Evolutionary conservation across 2,329 filamentous ascomycete species (phyloP), one percentile per base, ranked within the genome.

Genomic region (Penicillium sp.): DNA sequence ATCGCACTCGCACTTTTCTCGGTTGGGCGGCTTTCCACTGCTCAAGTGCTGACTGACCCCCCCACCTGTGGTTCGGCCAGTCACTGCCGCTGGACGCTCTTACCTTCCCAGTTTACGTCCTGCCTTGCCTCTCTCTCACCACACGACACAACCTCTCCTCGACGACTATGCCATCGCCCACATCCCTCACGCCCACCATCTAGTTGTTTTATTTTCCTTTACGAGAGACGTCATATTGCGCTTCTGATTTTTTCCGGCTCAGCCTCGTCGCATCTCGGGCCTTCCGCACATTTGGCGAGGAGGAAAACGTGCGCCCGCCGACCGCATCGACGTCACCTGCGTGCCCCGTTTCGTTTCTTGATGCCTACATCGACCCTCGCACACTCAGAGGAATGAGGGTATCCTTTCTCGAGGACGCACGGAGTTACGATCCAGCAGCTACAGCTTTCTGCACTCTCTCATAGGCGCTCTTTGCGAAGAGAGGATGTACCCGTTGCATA

Each of bases 291-390:
- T 48, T 47, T 40, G 20, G 42, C 23, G 42, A 35, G 24, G 21
- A 28, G 23, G 30, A 47, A 24, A 54, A 54, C 51, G 21, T 54
- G 28, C 52, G 42, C 42, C 52, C 38, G 14, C 52, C 52, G 45
- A 55, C 52, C 45, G 52, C n/a, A 48, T 55, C 52, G 45, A 55
- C 52, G 52, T 55, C 52, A 55, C 52, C 52, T 48, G 45, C 30
- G 5, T 35, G 21, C 18, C 45, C 20, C 43, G 52, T 54, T 43
- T 3, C 40, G 40, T 18, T 43, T 18, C 35, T 55, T 26, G 12
- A 55, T 48, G 52, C 38, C 52, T 48, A 35, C 24, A 2, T 48
- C 45, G 45, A 48, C 24, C 40, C 14, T 48, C 23, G 7, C 28
- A 23, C 21, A 24, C 48, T 28, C 21, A 45, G 46, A 49, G 56